Base-by-base conservation (phyloP, 2,329 filamentous ascomycete species). In the Pseudogymnoascus sp. region DNA sequence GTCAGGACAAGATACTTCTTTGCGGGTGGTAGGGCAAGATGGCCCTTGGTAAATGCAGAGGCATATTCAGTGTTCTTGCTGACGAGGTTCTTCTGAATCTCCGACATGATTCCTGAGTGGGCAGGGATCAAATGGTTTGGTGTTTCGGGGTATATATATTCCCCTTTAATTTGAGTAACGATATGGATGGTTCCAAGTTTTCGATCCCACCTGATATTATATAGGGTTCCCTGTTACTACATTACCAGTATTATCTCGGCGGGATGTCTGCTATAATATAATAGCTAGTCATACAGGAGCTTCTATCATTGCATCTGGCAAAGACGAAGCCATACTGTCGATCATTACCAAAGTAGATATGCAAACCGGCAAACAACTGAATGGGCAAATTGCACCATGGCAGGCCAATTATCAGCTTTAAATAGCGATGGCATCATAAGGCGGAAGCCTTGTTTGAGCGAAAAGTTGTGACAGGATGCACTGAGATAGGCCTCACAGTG, bases 11-110 rank as follows among this genome's bases (percentile, higher is more conserved):
- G 75, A 67, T 88, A 88, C 66, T 85, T 81, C 73, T 86, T 87
- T 8, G 82, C 82, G 0, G 88, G 88, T 0, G 87, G 85, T 1
- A 90, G 78, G 0, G 82, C 78, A 3, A 91, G 78, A 63, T 84
- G 64, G 13, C 85, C 86, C 63, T 88, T 77, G n/a, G 76, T 82
- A 71, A 91, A 92, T 2, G 70, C 73, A 2, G 76, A 72, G 3
- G 76, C 79, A 67, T 86, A 85, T 30, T 76, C 72, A 30, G 75
- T 77, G 69, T 88, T 88, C 55, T 78, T 79, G 52, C 76, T 70
- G 59, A 80, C 74, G 19, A 86, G 70, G 61, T 83, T 82, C 63
- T 80, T 70, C 65, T 82, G 80, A 60, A 77, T 76, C 2, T 52
- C 45, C 9, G 45, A 52, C 45, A 52, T 52, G 26, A 13, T 30